Conservation (phyloP, 768 basidiomycete species). For the Panellus pusillus region DNA sequence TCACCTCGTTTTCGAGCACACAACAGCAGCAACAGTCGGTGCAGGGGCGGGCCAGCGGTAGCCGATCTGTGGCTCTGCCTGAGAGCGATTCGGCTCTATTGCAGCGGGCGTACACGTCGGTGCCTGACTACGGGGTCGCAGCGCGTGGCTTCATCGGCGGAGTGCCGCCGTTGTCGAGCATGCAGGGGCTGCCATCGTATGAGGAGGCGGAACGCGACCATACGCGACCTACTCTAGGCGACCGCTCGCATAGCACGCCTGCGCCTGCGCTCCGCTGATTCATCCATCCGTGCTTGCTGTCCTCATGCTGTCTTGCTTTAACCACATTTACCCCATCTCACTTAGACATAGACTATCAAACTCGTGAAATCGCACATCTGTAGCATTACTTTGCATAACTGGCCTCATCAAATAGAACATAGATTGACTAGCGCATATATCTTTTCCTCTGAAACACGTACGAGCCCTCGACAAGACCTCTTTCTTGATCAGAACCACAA, state of each 20-base stretch:
- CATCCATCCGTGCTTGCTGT: neutral
- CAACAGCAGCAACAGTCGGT: constrained; percentile 18
- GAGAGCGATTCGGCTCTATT: constrained; percentile 37
- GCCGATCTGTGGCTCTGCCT: constrained; percentile 16
- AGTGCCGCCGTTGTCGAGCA: constrained; percentile 78
- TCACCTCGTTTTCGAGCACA: constrained; percentile 1
- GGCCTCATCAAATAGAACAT: too few relatives aligned
- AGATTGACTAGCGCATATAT: too few relatives aligned
- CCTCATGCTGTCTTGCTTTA: too few relatives aligned
- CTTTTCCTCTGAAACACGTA: too few relatives aligned
- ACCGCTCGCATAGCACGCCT: constrained; percentile 14
- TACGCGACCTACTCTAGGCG: too few relatives aligned
- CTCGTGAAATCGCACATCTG: too few relatives aligned
- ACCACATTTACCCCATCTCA: too few relatives aligned
- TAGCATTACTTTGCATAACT: too few relatives aligned
- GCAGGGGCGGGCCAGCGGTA: constrained; percentile 4
- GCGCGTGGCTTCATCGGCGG: constrained; percentile 89
- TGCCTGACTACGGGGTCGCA: constrained; percentile 86
- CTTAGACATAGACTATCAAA: too few relatives aligned
- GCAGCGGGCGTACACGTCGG: constrained; percentile 68
- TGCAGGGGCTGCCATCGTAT: constrained; percentile 84
- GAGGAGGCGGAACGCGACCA: constrained; percentile 53
- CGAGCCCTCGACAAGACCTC: too few relatives aligned
- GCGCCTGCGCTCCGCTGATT: neutral
- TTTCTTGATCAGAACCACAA: too few relatives aligned